phyloP scores from a whole-genome alignment of 306 rosid genomes.

The Castanospermum australe region DNA sequence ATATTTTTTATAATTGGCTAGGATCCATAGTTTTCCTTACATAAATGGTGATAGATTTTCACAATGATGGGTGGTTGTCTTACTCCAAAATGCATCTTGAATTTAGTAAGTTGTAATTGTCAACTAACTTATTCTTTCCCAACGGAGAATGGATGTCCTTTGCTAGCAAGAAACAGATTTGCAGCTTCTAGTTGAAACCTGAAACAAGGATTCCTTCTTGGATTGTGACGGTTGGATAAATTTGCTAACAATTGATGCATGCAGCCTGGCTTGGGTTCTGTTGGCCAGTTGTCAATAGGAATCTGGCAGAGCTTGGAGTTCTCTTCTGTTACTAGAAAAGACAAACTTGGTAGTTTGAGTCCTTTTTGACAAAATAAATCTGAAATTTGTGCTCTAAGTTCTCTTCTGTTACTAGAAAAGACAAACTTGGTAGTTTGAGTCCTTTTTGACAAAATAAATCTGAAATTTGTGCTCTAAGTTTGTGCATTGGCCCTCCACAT shows the following conservation, averaged over 20 bases:
- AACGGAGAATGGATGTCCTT: not conserved
- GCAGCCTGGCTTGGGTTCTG: not conserved
- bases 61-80: not conserved
- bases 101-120: not conserved
- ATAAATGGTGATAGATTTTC: not conserved
- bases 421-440: not conserved
- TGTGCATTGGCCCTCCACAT: not conserved
- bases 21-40: not conserved
- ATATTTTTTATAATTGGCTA: not conserved
- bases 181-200: not conserved
- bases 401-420: not conserved
- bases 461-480: not conserved
- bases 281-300: not conserved
- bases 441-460: not conserved
- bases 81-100: not conserved
- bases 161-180: not conserved
- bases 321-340: not conserved
- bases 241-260: not conserved
- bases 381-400: not conserved
- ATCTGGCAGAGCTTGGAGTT: not conserved
- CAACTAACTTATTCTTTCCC: not conserved
- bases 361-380: not conserved
- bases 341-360: not conserved
- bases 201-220: not conserved
- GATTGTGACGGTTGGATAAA: not conserved